phyloP scores from a whole-genome alignment of 164 flowering plant genomes.

The Sextonia rubra region DNA sequence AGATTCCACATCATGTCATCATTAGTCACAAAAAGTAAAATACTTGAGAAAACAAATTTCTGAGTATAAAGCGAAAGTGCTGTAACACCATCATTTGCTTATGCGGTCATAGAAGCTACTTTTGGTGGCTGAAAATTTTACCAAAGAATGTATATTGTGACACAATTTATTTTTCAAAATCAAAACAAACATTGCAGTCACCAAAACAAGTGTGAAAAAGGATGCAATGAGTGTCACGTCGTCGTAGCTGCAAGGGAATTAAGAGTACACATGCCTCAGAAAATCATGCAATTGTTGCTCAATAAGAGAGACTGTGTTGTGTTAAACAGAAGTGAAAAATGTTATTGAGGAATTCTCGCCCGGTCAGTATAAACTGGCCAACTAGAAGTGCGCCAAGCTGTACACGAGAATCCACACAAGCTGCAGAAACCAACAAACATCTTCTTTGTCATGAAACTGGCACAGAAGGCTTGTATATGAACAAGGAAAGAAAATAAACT shows the following conservation, averaged over 20 bases:
- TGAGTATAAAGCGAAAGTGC: no score
- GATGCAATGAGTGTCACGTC: background rate
- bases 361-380: constrained; percentile 6
- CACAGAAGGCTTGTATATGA: background rate
- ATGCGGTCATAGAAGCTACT: no score
- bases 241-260: background rate
- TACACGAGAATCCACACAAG: constrained; percentile 77
- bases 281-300: constrained; percentile 11
- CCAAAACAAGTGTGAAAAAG: background rate
- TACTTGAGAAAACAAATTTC: no score
- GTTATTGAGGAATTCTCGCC: background rate
- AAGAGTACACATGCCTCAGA: background rate
- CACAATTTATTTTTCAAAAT: no score
- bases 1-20: no score
- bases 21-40: no score
- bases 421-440: constrained; percentile 16
- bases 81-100: no score
- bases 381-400: constrained; percentile 87
- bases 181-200: background rate
- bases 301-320: background rate
- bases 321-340: background rate
- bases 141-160: no score
- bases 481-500: background rate
- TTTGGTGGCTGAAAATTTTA: no score
- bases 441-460: background rate